A percentile compares a stretch with the other conserved stretches of the same genome.
Evolutionary conservation across 2,329 filamentous ascomycete genomes (phyloP).

Genomic region (Sphaerulina musiva): DNA sequence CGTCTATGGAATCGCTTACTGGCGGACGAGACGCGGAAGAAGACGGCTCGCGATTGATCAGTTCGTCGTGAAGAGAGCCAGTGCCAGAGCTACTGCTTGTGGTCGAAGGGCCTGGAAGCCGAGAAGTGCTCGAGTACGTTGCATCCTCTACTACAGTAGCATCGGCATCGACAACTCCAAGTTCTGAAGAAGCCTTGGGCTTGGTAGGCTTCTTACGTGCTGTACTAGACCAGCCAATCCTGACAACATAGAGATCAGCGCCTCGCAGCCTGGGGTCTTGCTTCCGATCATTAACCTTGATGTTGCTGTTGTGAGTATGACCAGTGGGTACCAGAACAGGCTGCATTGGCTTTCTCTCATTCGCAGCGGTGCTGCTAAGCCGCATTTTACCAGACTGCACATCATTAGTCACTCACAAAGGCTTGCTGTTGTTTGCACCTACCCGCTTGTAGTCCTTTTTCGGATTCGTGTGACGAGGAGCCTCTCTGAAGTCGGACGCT

Average conservation of each 20-base stretch:
- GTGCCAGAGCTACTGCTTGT: conserved; percentile 17
- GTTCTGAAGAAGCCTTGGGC: neutral
- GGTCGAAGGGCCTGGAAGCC: conserved; percentile 13
- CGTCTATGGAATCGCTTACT: neutral
- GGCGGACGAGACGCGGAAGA: conserved; percentile 2
- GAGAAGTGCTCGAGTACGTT: conserved; percentile 11
- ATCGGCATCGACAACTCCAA: neutral
- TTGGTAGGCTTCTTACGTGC: conserved; percentile 8
- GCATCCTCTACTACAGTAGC: neutral
- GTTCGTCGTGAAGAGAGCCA: conserved; percentile 46
- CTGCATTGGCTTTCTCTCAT: conserved; percentile 11
- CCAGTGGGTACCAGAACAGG: conserved; percentile 31
- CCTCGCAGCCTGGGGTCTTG: conserved; percentile 45
- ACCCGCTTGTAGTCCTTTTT: conserved; percentile 26
- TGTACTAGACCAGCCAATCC: conserved; percentile 34
- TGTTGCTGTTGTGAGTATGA: conserved; percentile 20
- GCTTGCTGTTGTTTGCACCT: neutral
- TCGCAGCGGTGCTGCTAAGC: neutral
- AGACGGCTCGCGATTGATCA: conserved; percentile 28
- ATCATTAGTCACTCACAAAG: conserved; percentile 4
- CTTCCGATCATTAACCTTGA: conserved; percentile 34
- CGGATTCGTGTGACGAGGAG: conserved; percentile 12
- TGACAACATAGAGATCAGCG: conserved; percentile 48
- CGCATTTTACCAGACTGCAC: conserved; percentile 23
- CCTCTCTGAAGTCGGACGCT: neutral